A percentile compares a stretch with the other conserved stretches of the same genome.
Conservation (phyloP, 1,284 basidiomycete species). For the Neolentinus lepideus region DNA sequence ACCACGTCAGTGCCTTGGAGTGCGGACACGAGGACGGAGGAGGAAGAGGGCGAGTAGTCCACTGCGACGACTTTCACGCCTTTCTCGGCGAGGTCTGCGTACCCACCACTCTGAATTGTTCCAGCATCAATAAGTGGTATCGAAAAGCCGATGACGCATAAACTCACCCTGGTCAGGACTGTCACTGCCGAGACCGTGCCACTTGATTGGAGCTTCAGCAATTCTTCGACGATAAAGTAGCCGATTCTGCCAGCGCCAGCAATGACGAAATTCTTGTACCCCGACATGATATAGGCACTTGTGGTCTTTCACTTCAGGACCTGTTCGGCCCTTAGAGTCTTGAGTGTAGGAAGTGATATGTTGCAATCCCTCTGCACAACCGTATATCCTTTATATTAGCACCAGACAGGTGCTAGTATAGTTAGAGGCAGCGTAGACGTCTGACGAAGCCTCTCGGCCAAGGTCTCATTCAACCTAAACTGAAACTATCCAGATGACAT, state of each 20-base stretch:
- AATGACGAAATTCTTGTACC: conserved; percentile 17
- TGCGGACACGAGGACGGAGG: conserved; percentile 8
- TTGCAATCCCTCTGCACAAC: too few species aligned
- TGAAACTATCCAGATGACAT: too few species aligned
- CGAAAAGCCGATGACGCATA: not conserved
- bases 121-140: too few species aligned
- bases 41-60: conserved; percentile 10
- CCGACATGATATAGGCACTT: conserved; percentile 11
- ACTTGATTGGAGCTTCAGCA: conserved; percentile 12
- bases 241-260: conserved; percentile 18
- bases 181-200: conserved; percentile 7
- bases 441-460: too few species aligned
- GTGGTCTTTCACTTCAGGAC: too few species aligned
- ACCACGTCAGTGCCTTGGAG: conserved; percentile 17
- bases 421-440: too few species aligned
- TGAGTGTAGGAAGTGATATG: too few species aligned
- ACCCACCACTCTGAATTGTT: not conserved
- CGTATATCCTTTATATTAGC: too few species aligned
- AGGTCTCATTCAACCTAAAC: too few species aligned
- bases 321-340: too few species aligned
- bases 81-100: not conserved
- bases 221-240: conserved; percentile 14
- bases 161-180: conserved; percentile 12
- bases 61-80: conserved; percentile 10
- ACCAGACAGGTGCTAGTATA: too few species aligned